Base-by-base conservation (phyloP, 2,329 filamentous ascomycete genomes). In the Fonsecaea erecta region DNA sequence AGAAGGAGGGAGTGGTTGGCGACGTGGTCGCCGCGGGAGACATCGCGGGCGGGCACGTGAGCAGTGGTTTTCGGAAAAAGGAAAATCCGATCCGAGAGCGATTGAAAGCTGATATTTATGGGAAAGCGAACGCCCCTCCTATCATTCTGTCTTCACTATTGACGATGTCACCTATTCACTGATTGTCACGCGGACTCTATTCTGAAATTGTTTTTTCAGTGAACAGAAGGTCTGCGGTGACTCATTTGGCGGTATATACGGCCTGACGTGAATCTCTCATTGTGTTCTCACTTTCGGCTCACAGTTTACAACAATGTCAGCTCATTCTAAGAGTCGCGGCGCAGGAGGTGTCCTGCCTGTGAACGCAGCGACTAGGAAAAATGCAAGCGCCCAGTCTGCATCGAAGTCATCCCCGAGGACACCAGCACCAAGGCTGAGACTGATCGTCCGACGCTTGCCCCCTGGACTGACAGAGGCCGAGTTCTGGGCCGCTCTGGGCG, bases 401-500 rank as follows among this genome's bases (percentile, higher is more conserved):
- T 48, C 79, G 53, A 88, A 83, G 76, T 77, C 80, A 59, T 72
- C 74, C 5, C 72, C 78, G 40, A 80, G 80, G 62, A 75, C 75
- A 2, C 76, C 84, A 1, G 77, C 82, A 18, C 84, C 88, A 63
- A 90, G 91, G 65, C 85, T 96, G 73, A 98, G 98, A 81, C 84
- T 97, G 12, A 83, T 96, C 26, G 83, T 97, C 61, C 88, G 96
- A 59, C 86, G 94, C 63, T 85, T 99, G 3, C 92, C 95, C 9
- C 93, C 95, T 1, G 92, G 90, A 8, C 83, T 99, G 76, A 96
- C 91, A 0, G 86, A 91, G 73, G 78, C 84, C 0, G 95, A 99
- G 73, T 94, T 96, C 68, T 82, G 88, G 72, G 77, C 80, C 14
- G 83, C 88, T 8, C 76, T 97, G 12, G 93, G 93, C 3, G 84